Conservation (phyloP, 2,329 filamentous ascomycete species). For the Sclerotinia subarctica region DNA sequence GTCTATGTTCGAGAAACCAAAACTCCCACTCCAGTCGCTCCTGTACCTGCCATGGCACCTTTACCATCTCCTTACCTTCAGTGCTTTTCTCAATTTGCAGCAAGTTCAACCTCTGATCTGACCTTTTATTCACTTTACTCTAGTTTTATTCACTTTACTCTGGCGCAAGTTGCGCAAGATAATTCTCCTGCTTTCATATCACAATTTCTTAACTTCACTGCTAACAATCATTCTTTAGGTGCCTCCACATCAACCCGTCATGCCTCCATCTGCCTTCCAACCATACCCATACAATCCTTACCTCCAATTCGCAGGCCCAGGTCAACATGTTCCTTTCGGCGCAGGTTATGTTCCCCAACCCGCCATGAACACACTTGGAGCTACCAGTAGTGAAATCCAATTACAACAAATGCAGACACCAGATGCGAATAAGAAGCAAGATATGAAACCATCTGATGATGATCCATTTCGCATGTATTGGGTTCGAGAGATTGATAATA, state of each 20-base stretch:
- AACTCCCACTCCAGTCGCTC: neutral
- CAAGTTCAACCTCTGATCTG: neutral
- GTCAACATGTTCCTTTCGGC: slow-evolving; percentile 21
- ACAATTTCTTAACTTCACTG: neutral
- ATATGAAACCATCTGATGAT: slow-evolving; percentile 60
- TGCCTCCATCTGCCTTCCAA: slow-evolving; percentile 15
- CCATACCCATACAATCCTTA: slow-evolving; percentile 1
- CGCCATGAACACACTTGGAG: slow-evolving; percentile 24
- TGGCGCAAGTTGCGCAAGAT: neutral
- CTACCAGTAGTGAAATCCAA: slow-evolving; percentile 31
- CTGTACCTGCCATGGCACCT: slow-evolving; percentile 8
- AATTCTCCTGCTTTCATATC: neutral
- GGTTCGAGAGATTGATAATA: slow-evolving; percentile 58
- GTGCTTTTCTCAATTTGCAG: neutral
- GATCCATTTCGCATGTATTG: slow-evolving; percentile 60
- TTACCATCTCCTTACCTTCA: neutral
- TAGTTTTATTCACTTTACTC: neutral
- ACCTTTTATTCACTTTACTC: neutral
- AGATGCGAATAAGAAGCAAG: slow-evolving; percentile 44
- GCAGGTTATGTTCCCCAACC: slow-evolving; percentile 26
- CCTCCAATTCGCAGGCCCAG: neutral
- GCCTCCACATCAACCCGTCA: neutral
- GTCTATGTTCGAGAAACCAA: slow-evolving; percentile 24
- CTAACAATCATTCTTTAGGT: neutral
- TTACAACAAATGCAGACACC: slow-evolving; percentile 29